phyloP scores from a whole-genome alignment of 2,329 filamentous ascomycete species.

The Trichophyton equinum region DNA sequence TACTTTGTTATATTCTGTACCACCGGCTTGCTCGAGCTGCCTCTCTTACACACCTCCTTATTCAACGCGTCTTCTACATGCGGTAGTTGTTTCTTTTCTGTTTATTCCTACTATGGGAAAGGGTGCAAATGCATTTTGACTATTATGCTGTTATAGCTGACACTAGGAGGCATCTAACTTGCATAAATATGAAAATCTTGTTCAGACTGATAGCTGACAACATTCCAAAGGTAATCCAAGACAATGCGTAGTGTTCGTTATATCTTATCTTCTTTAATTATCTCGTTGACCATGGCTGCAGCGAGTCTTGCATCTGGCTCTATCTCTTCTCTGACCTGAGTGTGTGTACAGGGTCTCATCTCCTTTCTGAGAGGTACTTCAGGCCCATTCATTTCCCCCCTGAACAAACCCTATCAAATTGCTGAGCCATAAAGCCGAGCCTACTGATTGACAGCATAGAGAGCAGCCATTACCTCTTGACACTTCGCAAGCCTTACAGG shows the following conservation, averaged over 20 bases:
- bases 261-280: background rate
- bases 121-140: background rate
- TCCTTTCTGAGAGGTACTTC: too few species aligned
- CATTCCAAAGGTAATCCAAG: background rate
- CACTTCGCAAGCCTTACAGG: too few species aligned
- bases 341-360: conserved; percentile 28
- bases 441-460: too few species aligned
- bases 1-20: background rate
- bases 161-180: background rate
- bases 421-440: too few species aligned
- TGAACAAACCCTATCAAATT: too few species aligned
- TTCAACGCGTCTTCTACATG: background rate
- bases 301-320: conserved; percentile 43
- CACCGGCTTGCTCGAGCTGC: background rate
- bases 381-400: too few species aligned
- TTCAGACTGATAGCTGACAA: background rate
- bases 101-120: background rate
- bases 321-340: conserved; percentile 36
- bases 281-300: conserved; percentile 39
- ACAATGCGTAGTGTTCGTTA: background rate
- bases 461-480: too few species aligned
- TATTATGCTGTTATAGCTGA: background rate
- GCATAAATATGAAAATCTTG: background rate
- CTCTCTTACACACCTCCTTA: background rate
- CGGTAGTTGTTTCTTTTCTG: background rate